phyloP scores from a whole-genome alignment of 805 yeast genomes.

The Candida gorgasii region DNA sequence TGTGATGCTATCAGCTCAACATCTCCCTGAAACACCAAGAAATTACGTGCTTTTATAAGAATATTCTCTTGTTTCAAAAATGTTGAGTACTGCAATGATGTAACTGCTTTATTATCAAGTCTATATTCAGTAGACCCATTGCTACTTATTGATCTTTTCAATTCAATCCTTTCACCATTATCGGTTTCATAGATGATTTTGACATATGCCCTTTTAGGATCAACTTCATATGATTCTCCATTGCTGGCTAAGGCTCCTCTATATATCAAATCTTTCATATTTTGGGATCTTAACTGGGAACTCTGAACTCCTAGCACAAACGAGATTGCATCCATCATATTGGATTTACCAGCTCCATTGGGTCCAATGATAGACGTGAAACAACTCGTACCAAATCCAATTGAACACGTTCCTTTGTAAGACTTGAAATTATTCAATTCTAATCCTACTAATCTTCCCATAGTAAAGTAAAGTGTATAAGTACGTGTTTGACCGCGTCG shows the following conservation, averaged over 20 bases:
- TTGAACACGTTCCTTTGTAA: conserved; percentile 69
- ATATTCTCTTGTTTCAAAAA: conserved; percentile 77
- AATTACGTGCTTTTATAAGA: conserved; percentile 84
- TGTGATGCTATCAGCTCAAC: conserved; percentile 92
- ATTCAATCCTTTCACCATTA: conserved; percentile 56
- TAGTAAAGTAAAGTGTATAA: too few relatives aligned
- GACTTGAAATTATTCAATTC: conserved; percentile 90
- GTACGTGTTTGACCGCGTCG: too few relatives aligned
- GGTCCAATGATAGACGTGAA: conserved; percentile 96
- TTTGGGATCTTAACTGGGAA: conserved; percentile 70
- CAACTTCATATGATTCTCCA: too few relatives aligned
- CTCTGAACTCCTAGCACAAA: conserved; percentile 88
- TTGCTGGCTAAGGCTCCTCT: conserved; percentile 61
- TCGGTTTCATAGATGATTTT: conserved; percentile 71
- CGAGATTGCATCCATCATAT: conserved; percentile 96
- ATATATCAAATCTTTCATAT: conserved; percentile 75
- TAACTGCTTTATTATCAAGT: conserved; percentile 59
- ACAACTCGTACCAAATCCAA: conserved; percentile 80
- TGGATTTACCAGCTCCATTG: conserved; percentile 97
- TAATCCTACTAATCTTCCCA: conserved; percentile 83
- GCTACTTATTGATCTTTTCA: conserved; percentile 61
- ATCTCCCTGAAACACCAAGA: conserved; percentile 95
- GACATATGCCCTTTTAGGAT: conserved; percentile 66
- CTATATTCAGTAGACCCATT: conserved; percentile 68
- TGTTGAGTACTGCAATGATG: conserved; percentile 64